Evolutionary conservation across 176 grass and related monocot species (phyloP), one percentile per base, ranked within the genome.

Genomic region (Miscanthus lutarioriparius): DNA sequence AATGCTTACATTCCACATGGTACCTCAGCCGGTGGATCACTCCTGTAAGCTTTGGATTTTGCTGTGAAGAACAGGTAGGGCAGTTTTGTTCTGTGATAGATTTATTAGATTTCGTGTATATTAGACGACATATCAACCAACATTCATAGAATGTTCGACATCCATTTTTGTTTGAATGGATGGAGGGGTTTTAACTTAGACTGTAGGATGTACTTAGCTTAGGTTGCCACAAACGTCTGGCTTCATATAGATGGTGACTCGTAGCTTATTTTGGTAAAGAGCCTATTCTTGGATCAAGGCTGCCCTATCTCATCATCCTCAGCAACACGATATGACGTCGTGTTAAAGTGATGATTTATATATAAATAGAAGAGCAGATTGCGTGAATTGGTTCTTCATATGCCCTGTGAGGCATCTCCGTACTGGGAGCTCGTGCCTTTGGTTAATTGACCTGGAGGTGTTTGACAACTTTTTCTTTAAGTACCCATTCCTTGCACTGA

Each of bases 1-100:
- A 77, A 91, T 78, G 83, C 81, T 88, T 82, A 82, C 86, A 88
- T 88, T 82, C 90, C 90, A 88, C 90, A 23, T 88, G 86, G 90
- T 86, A 64, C 23, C 70, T 79, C 86, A 86, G 86, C 78, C 86
- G 74, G 86, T 91, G 86, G 86, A 86, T 83, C 67, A 70, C 72
- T 72, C 67, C 79, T 86, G 74, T 90, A 86, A 84, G 85, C 85
- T 76, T 84, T 87, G 89, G 85, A 80, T 91, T 91, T 80, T 69
- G 80, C 59, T 53, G 70, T 12, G 81, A 58, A 84, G 89, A 70
- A 80, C 81, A 87, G 81, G 85, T 22, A 76, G 66, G 56, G 56
- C 3, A 8, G 74, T 80, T 86, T 75, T 87, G 23, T 54, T 75
- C 32, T 76, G 22, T 41, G 58, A 14, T 87, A 12, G 62, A 64